These are phyloP conservation scores for Aspergillus pseudonomiae DNA, from an alignment of 2,329 filamentous ascomycete genomes.

Conservation along the genomic window DNA sequence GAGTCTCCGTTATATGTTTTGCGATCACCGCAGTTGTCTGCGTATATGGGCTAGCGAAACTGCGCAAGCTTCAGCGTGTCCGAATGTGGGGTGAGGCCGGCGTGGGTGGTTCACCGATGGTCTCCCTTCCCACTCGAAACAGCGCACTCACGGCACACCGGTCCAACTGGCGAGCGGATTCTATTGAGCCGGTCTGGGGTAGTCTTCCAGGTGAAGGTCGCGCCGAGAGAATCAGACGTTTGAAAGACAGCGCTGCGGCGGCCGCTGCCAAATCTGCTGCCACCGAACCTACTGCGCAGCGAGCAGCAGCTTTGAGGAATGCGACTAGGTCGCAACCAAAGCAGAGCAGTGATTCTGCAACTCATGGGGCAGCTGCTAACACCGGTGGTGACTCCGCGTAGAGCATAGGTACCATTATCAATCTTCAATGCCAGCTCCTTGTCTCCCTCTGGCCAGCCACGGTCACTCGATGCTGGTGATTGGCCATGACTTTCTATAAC, in stretches of 20 bases:
- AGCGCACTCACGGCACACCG: constrained; percentile 29
- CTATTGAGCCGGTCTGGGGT: constrained; percentile 45
- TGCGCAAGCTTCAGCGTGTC: constrained; percentile 83
- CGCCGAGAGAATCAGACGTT: constrained; percentile 39
- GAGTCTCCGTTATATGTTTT: constrained; percentile 71
- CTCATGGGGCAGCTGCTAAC: not conserved
- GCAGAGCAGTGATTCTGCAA: not conserved
- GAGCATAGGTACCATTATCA: not conserved
- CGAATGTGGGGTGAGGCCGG: constrained; percentile 75
- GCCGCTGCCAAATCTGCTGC: constrained; percentile 19
- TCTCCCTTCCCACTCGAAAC: constrained; percentile 30
- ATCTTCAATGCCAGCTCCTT: not conserved
- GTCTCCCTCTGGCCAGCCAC: not conserved
- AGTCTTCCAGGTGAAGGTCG: constrained; percentile 44
- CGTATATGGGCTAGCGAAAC: constrained; percentile 78
- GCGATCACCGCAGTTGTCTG: constrained; percentile 76
- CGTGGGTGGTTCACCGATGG: constrained; percentile 34
- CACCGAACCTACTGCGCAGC: constrained; percentile 17
- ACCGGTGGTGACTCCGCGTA: not conserved
- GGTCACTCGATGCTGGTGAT: not conserved
- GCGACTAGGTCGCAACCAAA: not conserved
- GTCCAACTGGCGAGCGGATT: constrained; percentile 48
- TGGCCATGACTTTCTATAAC: not conserved
- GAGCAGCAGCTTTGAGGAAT: constrained; percentile 2
- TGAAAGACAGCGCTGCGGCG: constrained; percentile 35